Evolutionary conservation across 768 basidiomycete genomes (phyloP).

Genomic region (Pleurotus cornucopiae): DNA sequence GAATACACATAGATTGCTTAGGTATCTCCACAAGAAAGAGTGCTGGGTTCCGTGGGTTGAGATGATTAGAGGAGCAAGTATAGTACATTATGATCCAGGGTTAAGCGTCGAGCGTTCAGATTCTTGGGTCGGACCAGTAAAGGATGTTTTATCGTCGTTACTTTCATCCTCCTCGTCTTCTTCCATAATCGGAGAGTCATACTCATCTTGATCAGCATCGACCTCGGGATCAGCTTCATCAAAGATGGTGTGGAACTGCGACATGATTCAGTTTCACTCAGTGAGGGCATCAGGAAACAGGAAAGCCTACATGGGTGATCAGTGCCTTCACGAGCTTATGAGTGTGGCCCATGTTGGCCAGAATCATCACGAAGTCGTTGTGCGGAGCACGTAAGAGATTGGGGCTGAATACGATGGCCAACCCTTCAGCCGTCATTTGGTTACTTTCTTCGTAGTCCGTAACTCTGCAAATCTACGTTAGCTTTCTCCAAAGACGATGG

Average conservation of each 20-base stretch:
- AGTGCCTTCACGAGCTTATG: constrained; percentile 74
- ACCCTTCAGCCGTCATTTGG: constrained; percentile 83
- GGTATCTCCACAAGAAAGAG: constrained; percentile 2
- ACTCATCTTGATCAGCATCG: constrained; percentile 59
- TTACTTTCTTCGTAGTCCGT: constrained; percentile 86
- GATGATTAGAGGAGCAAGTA: not conserved
- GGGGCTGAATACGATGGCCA: constrained; percentile 84
- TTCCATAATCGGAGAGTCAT: constrained; percentile 63
- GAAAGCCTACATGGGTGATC: constrained; percentile 63
- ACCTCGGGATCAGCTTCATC: constrained; percentile 63
- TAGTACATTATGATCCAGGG: constrained; percentile 1
- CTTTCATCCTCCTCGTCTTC: constrained; percentile 43
- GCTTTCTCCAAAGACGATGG: not conserved
- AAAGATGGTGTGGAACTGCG: constrained; percentile 65
- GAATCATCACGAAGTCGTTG: constrained; percentile 72
- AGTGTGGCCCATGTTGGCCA: constrained; percentile 76
- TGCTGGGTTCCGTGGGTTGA: not conserved
- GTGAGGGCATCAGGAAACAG: not conserved
- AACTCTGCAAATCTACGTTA: constrained; percentile 41
- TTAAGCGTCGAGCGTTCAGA: constrained; percentile 2
- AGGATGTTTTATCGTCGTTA: constrained; percentile 5
- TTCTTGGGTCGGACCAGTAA: constrained; percentile 2
- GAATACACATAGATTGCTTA: constrained; percentile 3
- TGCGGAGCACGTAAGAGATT: constrained; percentile 75
- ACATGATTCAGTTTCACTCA: constrained; percentile 8